These are phyloP conservation scores for Kickxella alabastrina DNA, from an alignment of 192 early-diverging fungal genomes.

Conservation along the genomic window DNA sequence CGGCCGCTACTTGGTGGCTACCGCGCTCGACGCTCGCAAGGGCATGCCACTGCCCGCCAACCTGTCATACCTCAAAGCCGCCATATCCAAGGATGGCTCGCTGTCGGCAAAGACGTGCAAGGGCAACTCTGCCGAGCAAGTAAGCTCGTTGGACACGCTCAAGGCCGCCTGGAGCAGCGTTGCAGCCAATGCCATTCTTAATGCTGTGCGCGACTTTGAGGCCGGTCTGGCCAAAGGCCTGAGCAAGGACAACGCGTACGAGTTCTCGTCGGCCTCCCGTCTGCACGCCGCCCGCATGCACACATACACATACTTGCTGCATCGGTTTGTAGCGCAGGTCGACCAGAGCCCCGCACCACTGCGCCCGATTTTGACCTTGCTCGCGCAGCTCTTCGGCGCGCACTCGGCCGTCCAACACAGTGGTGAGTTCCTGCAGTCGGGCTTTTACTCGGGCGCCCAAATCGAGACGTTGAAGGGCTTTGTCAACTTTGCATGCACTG, in stretches of 20 bases:
- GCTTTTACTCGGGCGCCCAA: slow-evolving; percentile 71
- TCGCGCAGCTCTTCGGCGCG: slow-evolving; percentile 79
- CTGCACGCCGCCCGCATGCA: slow-evolving; percentile 81
- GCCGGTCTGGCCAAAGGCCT: slow-evolving; percentile 58
- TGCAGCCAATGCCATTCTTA: slow-evolving; percentile 75
- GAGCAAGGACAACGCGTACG: slow-evolving; percentile 78
- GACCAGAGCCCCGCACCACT: slow-evolving; percentile 60
- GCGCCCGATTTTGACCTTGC: slow-evolving; percentile 59
- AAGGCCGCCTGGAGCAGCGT: slow-evolving; percentile 78
- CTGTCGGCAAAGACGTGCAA: slow-evolving; percentile 16
- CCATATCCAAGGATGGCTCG: slow-evolving; percentile 41
- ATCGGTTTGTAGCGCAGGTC: slow-evolving; percentile 77
- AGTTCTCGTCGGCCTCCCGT: slow-evolving; percentile 80
- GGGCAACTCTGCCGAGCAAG: slow-evolving; percentile 20
- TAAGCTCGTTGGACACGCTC: slow-evolving; percentile 59
- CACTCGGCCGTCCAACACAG: slow-evolving; percentile 78
- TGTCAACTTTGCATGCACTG: slow-evolving; percentile 62
- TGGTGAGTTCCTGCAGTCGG: slow-evolving; percentile 83
- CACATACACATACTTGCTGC: slow-evolving; percentile 79
- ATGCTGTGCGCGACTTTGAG: slow-evolving; percentile 78
- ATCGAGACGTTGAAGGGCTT: slow-evolving; percentile 64
- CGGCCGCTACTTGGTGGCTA: slow-evolving; percentile 78
- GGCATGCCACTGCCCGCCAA: slow-evolving; percentile 76
- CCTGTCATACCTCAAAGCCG: slow-evolving; percentile 68
- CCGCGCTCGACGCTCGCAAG: slow-evolving; percentile 63